Evolutionary conservation across 2,329 filamentous ascomycete species (phyloP).

Genomic region (Microsporum ferrugineum): DNA sequence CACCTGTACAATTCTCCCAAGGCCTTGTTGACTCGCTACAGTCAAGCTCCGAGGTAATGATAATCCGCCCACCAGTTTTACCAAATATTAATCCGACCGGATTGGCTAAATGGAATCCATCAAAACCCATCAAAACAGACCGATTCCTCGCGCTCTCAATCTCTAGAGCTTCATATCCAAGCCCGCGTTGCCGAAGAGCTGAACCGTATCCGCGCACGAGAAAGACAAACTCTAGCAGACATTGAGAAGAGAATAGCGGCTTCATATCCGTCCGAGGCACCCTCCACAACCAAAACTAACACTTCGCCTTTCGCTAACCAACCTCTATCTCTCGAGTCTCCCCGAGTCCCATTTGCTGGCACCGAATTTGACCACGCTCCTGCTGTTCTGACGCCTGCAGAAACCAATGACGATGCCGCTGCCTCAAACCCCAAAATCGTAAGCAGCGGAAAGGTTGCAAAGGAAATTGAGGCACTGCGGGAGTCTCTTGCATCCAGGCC

Average conservation of each 20-base stretch:
- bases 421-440: conserved; percentile 8
- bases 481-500: conserved; percentile 51
- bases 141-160: conserved; percentile 73
- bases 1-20: conserved; percentile 62
- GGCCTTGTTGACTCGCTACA: conserved; percentile 74
- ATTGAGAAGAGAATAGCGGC: conserved; percentile 51
- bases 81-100: conserved; percentile 3
- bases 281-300: conserved; percentile 18
- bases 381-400: conserved; percentile 7
- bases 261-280: conserved; percentile 26
- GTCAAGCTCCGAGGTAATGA: conserved; percentile 63
- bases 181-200: conserved; percentile 77
- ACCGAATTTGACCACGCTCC: conserved; percentile 8
- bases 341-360: conserved; percentile 34
- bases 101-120: background rate
- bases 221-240: conserved; percentile 56
- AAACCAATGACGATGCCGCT: conserved; percentile 10
- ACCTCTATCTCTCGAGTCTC: conserved; percentile 27
- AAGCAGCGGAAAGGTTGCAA: conserved; percentile 40
- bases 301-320: conserved; percentile 16
- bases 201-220: conserved; percentile 60
- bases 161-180: conserved; percentile 79
- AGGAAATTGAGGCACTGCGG: conserved; percentile 47
- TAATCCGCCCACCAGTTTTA: background rate
- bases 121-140: conserved; percentile 46